Evolutionary conservation across 495 filamentous ascomycete species (phyloP).

Genomic region (Podospora australis): DNA sequence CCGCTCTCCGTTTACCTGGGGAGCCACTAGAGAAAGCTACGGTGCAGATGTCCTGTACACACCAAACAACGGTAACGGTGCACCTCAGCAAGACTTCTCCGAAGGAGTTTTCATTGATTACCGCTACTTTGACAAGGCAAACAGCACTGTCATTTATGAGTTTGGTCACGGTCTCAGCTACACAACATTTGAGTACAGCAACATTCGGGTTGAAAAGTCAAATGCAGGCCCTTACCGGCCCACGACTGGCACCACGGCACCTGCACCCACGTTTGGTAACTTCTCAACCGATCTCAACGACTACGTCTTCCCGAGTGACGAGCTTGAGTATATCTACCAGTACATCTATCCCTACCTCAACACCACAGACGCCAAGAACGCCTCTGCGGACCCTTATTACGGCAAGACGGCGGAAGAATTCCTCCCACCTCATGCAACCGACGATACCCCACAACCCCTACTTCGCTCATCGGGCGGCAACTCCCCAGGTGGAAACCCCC

Average conservation of each 20-base stretch:
- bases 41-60: slow-evolving; percentile 68
- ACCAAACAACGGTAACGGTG: slow-evolving; percentile 60
- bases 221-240: slow-evolving; percentile 51
- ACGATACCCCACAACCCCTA: slow-evolving; percentile 61
- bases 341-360: slow-evolving; percentile 92
- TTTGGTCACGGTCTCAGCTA: slow-evolving; percentile 91
- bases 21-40: slow-evolving; percentile 63
- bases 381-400: slow-evolving; percentile 63
- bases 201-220: slow-evolving; percentile 56
- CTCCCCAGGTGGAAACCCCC: slow-evolving; percentile 71
- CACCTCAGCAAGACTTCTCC: slow-evolving; percentile 74
- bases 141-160: slow-evolving; percentile 74
- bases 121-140: slow-evolving; percentile 72
- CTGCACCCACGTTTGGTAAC: slow-evolving; percentile 67
- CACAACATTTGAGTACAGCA: slow-evolving; percentile 76
- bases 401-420: slow-evolving; percentile 55
- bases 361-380: slow-evolving; percentile 52
- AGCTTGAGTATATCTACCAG: slow-evolving; percentile 45
- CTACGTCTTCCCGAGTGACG: slow-evolving; percentile 66
- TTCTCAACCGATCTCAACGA: slow-evolving; percentile 55
- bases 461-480: slow-evolving; percentile 47
- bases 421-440: slow-evolving; percentile 59
- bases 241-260: slow-evolving; percentile 57
- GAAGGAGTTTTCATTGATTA: slow-evolving; percentile 96
- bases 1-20: slow-evolving; percentile 87